Percentiles rank a stretch among this genome's conserved stretches.
phyloP scores from a whole-genome alignment of 371 early-diverging fungal genomes.

The Syncephalastrum monosporum region DNA sequence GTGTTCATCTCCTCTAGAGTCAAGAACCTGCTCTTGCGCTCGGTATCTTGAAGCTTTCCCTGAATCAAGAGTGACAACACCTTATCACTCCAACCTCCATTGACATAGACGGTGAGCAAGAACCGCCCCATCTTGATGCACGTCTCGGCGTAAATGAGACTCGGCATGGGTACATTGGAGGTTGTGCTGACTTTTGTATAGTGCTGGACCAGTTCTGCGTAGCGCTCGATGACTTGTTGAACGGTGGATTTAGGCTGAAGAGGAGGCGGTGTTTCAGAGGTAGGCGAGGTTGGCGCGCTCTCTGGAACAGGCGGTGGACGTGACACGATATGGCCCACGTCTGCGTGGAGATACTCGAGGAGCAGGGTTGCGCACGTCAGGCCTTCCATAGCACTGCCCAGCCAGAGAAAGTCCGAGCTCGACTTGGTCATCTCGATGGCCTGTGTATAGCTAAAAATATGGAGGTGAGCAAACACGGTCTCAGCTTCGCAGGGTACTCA shows the following conservation, averaged over 20 bases:
- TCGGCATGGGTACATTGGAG: conserved; percentile 28
- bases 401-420: conserved; percentile 75
- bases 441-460: conserved; percentile 50
- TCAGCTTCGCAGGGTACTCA: conserved; percentile 17
- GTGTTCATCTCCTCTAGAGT: conserved; percentile 4
- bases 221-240: conserved; percentile 52
- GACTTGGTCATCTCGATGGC: conserved; percentile 71
- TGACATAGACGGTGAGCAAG: conserved; percentile 29
- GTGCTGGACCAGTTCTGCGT: conserved; percentile 35
- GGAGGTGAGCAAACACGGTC: neutral
- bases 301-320: conserved; percentile 11
- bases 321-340: conserved; percentile 49
- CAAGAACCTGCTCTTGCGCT: conserved; percentile 6
- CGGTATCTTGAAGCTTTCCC: conserved; percentile 15
- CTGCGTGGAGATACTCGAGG: conserved; percentile 58
- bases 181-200: conserved; percentile 48
- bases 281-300: conserved; percentile 16
- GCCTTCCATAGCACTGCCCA: conserved; percentile 78
- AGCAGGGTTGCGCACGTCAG: conserved; percentile 63
- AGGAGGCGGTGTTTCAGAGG: conserved; percentile 28
- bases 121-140: conserved; percentile 44
- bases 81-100: conserved; percentile 34
- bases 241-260: conserved; percentile 29
- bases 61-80: conserved; percentile 25
- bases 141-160: conserved; percentile 45